Percentiles rank a stretch among this genome's conserved stretches.
These are phyloP conservation scores for Nannizzia gypsea DNA, from an alignment of 2,329 filamentous ascomycete species.

Conservation along the genomic window DNA sequence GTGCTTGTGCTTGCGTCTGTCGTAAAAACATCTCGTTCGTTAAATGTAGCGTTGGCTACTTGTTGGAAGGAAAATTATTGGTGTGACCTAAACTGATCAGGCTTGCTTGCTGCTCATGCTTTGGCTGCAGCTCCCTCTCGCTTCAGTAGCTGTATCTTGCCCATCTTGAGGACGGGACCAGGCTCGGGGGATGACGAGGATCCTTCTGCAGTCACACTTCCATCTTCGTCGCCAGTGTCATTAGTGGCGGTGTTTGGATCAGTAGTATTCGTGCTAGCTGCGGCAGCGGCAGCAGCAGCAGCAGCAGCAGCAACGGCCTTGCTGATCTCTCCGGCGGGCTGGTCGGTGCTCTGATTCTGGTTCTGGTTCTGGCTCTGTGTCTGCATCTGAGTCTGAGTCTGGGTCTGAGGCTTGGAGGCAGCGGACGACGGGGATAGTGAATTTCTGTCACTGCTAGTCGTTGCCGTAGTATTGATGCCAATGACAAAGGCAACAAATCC, in stretches of 20 bases:
- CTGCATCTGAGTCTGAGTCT: slow-evolving; percentile 5
- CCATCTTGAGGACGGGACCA: slow-evolving; percentile 25
- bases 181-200: slow-evolving; percentile 13
- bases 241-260: background rate
- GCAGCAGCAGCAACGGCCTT: slow-evolving; percentile 12
- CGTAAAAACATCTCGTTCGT: slow-evolving; percentile 2
- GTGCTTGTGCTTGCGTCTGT: background rate
- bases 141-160: slow-evolving; percentile 36
- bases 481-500: slow-evolving; percentile 56
- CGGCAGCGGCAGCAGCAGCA: slow-evolving; percentile 16
- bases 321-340: background rate
- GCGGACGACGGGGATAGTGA: slow-evolving; percentile 20
- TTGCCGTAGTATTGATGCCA: slow-evolving; percentile 50
- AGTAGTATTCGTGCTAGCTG: slow-evolving; percentile 4
- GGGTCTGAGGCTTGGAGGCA: slow-evolving; percentile 4
- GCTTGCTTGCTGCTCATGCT: too few species aligned
- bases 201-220: slow-evolving; percentile 16
- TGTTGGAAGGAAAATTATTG: background rate
- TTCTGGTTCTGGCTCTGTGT: too few species aligned
- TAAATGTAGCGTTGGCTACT: background rate
- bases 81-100: too few species aligned
- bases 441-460: slow-evolving; percentile 36
- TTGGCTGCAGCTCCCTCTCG: slow-evolving; percentile 27
- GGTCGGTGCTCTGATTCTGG: slow-evolving; percentile 15
- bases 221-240: slow-evolving; percentile 14